A percentile compares a stretch with the other conserved stretches of the same genome.
Evolutionary conservation across 305 asterid species (phyloP).

Genomic region (Solanum hybrid): DNA sequence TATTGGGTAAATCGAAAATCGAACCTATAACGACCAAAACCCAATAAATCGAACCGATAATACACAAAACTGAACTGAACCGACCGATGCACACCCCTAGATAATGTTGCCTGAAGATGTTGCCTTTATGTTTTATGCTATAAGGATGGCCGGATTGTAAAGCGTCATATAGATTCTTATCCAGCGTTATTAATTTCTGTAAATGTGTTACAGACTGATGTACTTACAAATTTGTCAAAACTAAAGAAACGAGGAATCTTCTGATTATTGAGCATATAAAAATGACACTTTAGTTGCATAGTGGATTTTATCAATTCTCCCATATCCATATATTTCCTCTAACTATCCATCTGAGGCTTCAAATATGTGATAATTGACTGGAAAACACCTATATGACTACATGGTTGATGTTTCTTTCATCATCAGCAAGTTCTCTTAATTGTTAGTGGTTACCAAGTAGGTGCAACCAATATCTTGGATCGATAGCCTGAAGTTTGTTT

Average conservation of each 20-base stretch:
- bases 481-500: background rate
- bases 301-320: background rate
- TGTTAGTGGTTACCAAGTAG: background rate
- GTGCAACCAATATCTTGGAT: background rate
- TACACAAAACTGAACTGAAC: background rate
- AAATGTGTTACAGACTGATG: background rate
- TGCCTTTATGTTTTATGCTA: background rate
- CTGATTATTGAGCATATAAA: background rate
- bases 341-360: background rate
- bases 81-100: background rate
- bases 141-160: background rate
- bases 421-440: background rate
- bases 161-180: background rate
- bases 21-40: background rate
- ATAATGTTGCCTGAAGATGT: background rate
- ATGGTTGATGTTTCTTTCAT: background rate
- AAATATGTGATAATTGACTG: background rate
- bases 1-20: background rate
- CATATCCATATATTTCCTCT: background rate
- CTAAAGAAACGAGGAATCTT: background rate
- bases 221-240: background rate
- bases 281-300: background rate
- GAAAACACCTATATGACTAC: background rate
- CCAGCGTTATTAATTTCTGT: background rate
- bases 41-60: background rate